Evolutionary conservation across 2,329 filamentous ascomycete genomes (phyloP).

Genomic region (Ramularia collo-cygni): DNA sequence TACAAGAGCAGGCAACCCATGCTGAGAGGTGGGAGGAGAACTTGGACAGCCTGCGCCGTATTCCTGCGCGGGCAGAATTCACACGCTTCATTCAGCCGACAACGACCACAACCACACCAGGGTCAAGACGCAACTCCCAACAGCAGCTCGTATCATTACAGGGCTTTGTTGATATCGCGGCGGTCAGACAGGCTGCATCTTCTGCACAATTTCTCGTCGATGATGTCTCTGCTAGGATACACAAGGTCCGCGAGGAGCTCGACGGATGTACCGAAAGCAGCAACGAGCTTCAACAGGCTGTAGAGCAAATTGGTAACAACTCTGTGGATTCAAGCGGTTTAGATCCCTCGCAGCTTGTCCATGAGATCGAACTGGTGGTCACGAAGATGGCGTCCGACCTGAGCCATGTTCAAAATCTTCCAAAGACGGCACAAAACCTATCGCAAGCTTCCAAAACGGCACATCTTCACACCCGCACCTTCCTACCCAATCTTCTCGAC

Average conservation of each 20-base stretch:
- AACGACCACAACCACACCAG: constrained; percentile 10
- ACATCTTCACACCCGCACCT: constrained; percentile 55
- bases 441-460: constrained; percentile 59
- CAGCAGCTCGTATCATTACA: constrained; percentile 55
- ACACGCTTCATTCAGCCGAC: constrained; percentile 39
- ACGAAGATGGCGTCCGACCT: constrained; percentile 85
- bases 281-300: constrained; percentile 38
- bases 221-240: constrained; percentile 53
- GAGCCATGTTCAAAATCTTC: constrained; percentile 64
- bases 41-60: constrained; percentile 55
- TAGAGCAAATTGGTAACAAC: constrained; percentile 36
- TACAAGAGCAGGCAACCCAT: constrained; percentile 60
- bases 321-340: constrained; percentile 28
- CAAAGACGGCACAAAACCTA: constrained; percentile 58
- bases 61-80: constrained; percentile 61
- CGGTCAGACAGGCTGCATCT: constrained; percentile 64
- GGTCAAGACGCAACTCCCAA: constrained; percentile 26
- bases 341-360: constrained; percentile 62
- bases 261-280: constrained; percentile 37
- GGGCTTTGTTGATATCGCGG: constrained; percentile 68
- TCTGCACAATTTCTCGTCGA: constrained; percentile 57
- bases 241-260: constrained; percentile 36
- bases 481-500: constrained; percentile 54
- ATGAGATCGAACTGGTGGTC: constrained; percentile 78
- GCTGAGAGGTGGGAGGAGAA: constrained; percentile 62